Evolutionary conservation across 192 early-diverging fungal genomes (phyloP).

Genomic region (Entomortierella lignicola): DNA sequence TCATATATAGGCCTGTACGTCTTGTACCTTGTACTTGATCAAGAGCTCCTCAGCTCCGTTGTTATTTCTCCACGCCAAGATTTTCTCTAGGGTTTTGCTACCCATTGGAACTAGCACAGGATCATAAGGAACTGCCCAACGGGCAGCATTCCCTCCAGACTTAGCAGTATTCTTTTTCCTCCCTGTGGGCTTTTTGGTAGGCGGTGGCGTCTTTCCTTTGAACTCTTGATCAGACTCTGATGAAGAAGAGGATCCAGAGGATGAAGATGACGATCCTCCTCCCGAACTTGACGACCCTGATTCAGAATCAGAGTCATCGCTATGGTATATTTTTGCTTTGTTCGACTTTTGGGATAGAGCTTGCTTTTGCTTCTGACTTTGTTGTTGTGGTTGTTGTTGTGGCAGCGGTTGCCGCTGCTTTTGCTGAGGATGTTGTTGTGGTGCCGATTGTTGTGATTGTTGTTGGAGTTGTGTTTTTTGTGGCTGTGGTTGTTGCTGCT

Average conservation of each 20-base stretch:
- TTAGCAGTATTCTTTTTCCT: slow-evolving; percentile 36
- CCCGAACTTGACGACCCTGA: slow-evolving; percentile 39
- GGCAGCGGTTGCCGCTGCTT: neutral
- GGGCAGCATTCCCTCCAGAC: slow-evolving; percentile 16
- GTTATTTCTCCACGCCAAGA: slow-evolving; percentile 59
- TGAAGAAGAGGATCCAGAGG: slow-evolving; percentile 3
- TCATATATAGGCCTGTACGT: neutral
- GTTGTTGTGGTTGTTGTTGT: slow-evolving; percentile 17
- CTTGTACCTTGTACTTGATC: slow-evolving; percentile 84
- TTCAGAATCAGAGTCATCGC: slow-evolving; percentile 23
- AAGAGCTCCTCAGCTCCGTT: slow-evolving; percentile 70
- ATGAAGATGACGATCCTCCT: slow-evolving; percentile 33
- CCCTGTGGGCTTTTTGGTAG: slow-evolving; percentile 34
- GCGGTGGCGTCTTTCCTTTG: slow-evolving; percentile 40
- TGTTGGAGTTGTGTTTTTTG: neutral
- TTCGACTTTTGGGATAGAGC: slow-evolving; percentile 13
- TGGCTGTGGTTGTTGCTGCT: neutral
- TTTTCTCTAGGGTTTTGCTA: slow-evolving; percentile 60
- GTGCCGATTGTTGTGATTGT: neutral
- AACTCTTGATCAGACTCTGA: slow-evolving; percentile 49
- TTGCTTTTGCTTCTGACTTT: slow-evolving; percentile 22
- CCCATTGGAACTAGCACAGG: slow-evolving; percentile 67
- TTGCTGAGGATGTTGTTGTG: neutral
- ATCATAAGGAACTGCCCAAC: slow-evolving; percentile 58
- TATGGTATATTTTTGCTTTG: slow-evolving; percentile 17